Base-by-base conservation (phyloP, 345 rosid species). In the Boechera retrofracta region DNA sequence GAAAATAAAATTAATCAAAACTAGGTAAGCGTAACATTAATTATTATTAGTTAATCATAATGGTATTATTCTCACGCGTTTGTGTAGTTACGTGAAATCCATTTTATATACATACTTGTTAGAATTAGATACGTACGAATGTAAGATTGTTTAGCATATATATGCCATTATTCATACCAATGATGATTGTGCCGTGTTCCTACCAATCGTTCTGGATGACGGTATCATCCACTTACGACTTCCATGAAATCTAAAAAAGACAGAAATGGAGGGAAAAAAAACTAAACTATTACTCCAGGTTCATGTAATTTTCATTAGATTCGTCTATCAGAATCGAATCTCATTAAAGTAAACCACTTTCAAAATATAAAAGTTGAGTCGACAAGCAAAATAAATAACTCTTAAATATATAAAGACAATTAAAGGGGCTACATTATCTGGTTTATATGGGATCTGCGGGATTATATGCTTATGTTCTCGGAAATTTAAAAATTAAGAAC, bases 381-480 rank as follows among this genome's bases (percentile, higher is more conserved):
- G 12, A 35, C 18, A 51, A 63, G 21, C 5, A 10, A 44, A 39
- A 39, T 10, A 4, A 55, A 1, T 0, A 24, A 13, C 15, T 31
- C 21, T 33, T 42, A 16, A 21, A 35, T 48, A 7, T 58, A 67
- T 67, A 6, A 63, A 58, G 61, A 39, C 31, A 31, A 28, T 2
- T 28, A 2, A 60, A 68, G 47, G 10, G 54, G 74, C 64, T 39
- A 53, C 29, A 28, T 28, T 28, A 28, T 28, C 29, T 28, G 29
- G 29, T 28, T 28, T 28, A 28, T 28, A 28, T 28, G 29, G 16
- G 69, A 76, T 77, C 35, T 70, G 71, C 52, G 71, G 58, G 76
- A 45, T 70, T 36, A 70, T 63, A 71, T 77, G 72, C 65, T 77
- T 15, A 70, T 70, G 66, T 63, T 71, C 60, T 77, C 3, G 7